These are phyloP conservation scores for Porogramme epimiltina DNA, from an alignment of 1,284 basidiomycete species.

Conservation along the genomic window DNA sequence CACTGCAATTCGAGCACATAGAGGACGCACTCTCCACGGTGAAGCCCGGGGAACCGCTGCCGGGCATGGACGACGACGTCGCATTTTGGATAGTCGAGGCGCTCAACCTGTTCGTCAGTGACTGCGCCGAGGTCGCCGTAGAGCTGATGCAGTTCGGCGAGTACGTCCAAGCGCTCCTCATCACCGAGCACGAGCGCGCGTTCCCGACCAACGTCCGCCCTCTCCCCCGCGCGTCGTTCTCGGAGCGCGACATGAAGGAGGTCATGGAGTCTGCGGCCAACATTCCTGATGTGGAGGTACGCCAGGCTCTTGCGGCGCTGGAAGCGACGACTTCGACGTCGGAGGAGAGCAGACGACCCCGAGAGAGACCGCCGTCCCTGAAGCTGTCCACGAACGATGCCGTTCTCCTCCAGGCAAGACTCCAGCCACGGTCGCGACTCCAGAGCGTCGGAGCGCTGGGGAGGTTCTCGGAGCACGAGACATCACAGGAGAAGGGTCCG, in stretches of 20 bases:
- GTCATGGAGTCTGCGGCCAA: conserved; percentile 11
- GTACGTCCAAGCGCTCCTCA: conserved; percentile 13
- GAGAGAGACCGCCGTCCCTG: conserved; percentile 16
- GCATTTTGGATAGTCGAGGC: conserved; percentile 19
- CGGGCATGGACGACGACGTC: conserved; percentile 17
- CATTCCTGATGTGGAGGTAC: conserved; percentile 12
- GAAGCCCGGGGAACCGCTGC: neutral
- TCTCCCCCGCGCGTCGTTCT: conserved; percentile 17
- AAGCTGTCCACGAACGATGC: conserved; percentile 19
- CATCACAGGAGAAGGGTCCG: neutral
- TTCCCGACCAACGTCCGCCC: conserved; percentile 2
- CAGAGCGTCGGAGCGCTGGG: conserved; percentile 18
- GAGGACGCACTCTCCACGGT: conserved; percentile 8
- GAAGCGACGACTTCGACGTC: conserved; percentile 8
- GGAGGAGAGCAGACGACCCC: conserved; percentile 3
- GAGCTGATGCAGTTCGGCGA: conserved; percentile 18
- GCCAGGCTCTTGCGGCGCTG: conserved; percentile 11
- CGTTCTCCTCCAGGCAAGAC: conserved; percentile 12
- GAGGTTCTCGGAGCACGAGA: conserved; percentile 11
- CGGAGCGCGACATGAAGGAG: conserved; percentile 19
- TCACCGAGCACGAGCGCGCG: conserved; percentile 2
- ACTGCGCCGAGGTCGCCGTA: conserved; percentile 17
- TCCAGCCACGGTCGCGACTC: conserved; percentile 12
- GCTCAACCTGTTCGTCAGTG: conserved; percentile 17
- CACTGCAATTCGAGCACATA: conserved; percentile 12